phyloP scores from a whole-genome alignment of 768 basidiomycete genomes.

The Serendipita indica region DNA sequence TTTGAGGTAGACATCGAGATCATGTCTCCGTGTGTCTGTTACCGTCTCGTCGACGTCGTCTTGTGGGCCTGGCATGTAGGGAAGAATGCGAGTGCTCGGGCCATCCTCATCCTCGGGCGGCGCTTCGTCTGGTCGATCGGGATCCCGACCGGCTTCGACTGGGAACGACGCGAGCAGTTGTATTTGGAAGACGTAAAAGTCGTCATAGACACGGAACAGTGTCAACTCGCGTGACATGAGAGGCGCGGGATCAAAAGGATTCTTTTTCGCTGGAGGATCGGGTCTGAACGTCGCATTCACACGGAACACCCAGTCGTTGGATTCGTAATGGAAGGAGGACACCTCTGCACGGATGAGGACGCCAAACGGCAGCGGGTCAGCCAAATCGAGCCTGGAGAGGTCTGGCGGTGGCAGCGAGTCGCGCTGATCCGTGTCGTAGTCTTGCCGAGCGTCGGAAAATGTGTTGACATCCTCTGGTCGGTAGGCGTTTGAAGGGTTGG shows the following conservation, averaged over 20 bases:
- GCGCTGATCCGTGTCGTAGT: neutral
- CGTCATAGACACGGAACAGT: conserved; percentile 89
- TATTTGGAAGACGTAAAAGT: conserved; percentile 97
- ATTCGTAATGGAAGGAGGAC: conserved; percentile 94
- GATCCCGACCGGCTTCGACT: conserved; percentile 68
- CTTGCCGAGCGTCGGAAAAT: neutral
- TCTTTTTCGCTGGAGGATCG: conserved; percentile 44
- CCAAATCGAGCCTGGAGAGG: neutral
- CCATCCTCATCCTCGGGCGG: conserved; percentile 22
- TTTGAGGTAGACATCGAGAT: conserved; percentile 80
- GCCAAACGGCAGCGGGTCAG: conserved; percentile 46
- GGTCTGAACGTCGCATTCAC: conserved; percentile 82
- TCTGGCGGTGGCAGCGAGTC: neutral
- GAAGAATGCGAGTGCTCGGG: conserved; percentile 54
- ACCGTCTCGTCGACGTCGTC: conserved; percentile 69
- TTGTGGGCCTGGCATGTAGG: conserved; percentile 95
- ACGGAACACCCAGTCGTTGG: conserved; percentile 95
- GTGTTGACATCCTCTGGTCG: neutral
- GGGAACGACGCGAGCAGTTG: conserved; percentile 75
- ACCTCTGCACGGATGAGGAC: conserved; percentile 77
- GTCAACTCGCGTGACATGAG: conserved; percentile 44
- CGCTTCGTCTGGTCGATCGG: conserved; percentile 19
- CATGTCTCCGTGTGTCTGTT: conserved; percentile 62
- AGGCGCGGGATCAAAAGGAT: conserved; percentile 32
- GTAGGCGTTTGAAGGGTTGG: neutral